These are phyloP conservation scores for Erysimum cheiranthoides DNA, from an alignment of 345 rosid species.

Conservation along the genomic window DNA sequence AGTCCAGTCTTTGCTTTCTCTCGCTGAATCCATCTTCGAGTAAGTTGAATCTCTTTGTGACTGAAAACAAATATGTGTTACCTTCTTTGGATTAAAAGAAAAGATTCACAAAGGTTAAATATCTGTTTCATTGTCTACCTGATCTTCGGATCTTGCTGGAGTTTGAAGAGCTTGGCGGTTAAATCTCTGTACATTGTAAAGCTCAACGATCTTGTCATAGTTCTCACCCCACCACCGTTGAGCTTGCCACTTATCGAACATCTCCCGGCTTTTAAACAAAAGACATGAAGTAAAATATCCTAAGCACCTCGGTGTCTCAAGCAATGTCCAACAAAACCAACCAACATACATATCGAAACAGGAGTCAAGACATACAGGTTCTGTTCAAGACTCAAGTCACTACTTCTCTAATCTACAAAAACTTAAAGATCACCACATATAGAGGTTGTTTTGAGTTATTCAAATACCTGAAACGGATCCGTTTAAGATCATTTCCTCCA, in stretches of 20 bases:
- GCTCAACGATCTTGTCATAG: slow-evolving; percentile 92
- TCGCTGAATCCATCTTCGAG: slow-evolving; percentile 74
- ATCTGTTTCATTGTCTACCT: too few relatives aligned
- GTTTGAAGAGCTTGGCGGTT: slow-evolving; percentile 93
- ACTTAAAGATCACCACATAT: neutral
- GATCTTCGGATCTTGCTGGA: slow-evolving; percentile 91
- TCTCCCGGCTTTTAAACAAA: slow-evolving; percentile 75
- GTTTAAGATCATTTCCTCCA: slow-evolving; percentile 94
- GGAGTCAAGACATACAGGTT: neutral
- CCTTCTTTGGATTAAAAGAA: neutral
- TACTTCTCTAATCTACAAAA: neutral
- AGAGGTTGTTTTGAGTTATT: slow-evolving; percentile 8
- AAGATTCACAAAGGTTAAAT: neutral
- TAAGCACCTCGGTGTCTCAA: too few relatives aligned
- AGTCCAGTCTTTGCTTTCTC: slow-evolving; percentile 72
- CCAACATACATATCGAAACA: neutral
- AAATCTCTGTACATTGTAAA: slow-evolving; percentile 95
- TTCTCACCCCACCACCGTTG: slow-evolving; percentile 99
- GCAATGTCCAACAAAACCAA: too few relatives aligned
- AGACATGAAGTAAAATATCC: too few relatives aligned
- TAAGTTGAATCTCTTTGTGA: slow-evolving; percentile 81
- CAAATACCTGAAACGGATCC: slow-evolving; percentile 88
- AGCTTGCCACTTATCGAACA: slow-evolving; percentile 97
- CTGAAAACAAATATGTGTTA: slow-evolving; percentile 17
- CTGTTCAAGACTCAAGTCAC: slow-evolving; percentile 16